These are phyloP conservation scores for Elaeis oleifera DNA, from an alignment of 202 grass and related monocot genomes.

Conservation along the genomic window DNA sequence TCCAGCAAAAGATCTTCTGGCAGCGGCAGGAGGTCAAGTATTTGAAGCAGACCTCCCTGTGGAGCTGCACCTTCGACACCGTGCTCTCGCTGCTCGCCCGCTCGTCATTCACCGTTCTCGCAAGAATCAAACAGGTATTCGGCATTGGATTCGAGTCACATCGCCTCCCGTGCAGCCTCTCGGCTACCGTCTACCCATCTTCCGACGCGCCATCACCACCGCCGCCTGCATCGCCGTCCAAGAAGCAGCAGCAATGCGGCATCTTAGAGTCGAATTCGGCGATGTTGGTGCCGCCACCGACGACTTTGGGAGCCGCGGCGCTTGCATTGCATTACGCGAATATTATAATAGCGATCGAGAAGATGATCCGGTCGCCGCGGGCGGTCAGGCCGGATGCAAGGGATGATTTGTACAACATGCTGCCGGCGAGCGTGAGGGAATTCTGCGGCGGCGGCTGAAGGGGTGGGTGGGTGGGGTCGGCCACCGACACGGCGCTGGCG, in stretches of 20 bases:
- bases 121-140: conserved; percentile 64
- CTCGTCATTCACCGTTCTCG: conserved; percentile 48
- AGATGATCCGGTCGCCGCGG: conserved; percentile 44
- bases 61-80: conserved; percentile 59
- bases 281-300: conserved; percentile 33
- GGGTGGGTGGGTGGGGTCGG: conserved; percentile 19
- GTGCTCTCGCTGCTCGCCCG: conserved; percentile 44
- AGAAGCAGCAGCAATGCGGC: conserved; percentile 4
- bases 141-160: conserved; percentile 18
- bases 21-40: conserved; percentile 83
- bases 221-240: not conserved
- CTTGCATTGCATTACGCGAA: conserved; percentile 53
- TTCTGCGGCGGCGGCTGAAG: conserved; percentile 47
- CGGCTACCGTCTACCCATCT: conserved; percentile 49
- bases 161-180: conserved; percentile 23
- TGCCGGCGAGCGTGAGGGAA: conserved; percentile 57
- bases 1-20: conserved; percentile 76
- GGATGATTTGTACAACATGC: conserved; percentile 77
- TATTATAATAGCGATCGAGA: conserved; percentile 63
- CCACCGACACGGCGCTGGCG: conserved; percentile 39
- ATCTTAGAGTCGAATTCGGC: conserved; percentile 42
- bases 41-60: conserved; percentile 64
- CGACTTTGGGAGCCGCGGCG: conserved; percentile 58
- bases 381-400: conserved; percentile 50
- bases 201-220: conserved; percentile 20